These are phyloP conservation scores for Beauveria medogensis DNA, from an alignment of 2,329 filamentous ascomycete genomes.

Conservation along the genomic window DNA sequence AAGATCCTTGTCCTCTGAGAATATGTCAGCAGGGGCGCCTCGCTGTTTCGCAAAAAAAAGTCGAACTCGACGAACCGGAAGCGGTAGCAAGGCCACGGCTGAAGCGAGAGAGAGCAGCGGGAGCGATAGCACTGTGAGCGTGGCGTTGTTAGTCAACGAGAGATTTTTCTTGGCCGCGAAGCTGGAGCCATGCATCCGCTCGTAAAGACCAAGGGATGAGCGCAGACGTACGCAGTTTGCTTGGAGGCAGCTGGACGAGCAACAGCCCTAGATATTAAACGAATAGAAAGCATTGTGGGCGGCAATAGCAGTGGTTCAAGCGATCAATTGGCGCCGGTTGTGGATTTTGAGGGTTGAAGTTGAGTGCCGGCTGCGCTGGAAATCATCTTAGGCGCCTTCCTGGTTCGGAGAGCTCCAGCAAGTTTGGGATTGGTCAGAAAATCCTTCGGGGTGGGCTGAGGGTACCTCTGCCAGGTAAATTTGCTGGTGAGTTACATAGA, in stretches of 20 bases:
- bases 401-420: conserved; percentile 14
- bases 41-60: not conserved
- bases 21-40: conserved; percentile 29
- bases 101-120: conserved; percentile 41
- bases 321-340: conserved; percentile 20
- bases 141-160: conserved; percentile 16
- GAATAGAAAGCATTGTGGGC: conserved; percentile 50
- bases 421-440: conserved; percentile 10
- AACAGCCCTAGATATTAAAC: conserved; percentile 51
- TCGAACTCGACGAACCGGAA: conserved; percentile 37
- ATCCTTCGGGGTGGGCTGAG: not conserved
- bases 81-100: conserved; percentile 51
- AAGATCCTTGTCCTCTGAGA: conserved; percentile 82
- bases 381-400: conserved; percentile 6
- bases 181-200: not conserved
- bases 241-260: conserved; percentile 47
- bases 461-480: conserved; percentile 3
- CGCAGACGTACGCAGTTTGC: conserved; percentile 40
- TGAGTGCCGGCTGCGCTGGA: conserved; percentile 2
- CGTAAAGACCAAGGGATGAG: not conserved
- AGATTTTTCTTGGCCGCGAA: conserved; percentile 12
- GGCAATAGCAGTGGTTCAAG: conserved; percentile 17
- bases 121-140: conserved; percentile 35
- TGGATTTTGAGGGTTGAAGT: conserved; percentile 7
- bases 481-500: not conserved